These are phyloP conservation scores for Symbiotaphrina buchneri DNA, from an alignment of 495 filamentous ascomycete genomes.

Conservation along the genomic window DNA sequence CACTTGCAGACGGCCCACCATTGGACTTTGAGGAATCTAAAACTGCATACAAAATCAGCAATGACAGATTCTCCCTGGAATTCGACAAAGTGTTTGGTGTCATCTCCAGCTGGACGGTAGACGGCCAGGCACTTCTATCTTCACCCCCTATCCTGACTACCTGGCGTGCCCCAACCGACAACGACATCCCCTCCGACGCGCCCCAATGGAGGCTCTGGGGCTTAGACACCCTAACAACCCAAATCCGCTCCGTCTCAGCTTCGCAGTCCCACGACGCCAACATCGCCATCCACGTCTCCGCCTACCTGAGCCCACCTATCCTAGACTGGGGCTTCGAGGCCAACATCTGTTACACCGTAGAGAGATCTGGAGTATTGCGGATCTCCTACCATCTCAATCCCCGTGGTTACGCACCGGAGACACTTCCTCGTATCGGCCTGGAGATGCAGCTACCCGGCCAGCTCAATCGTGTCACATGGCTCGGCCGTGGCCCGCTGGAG, in stretches of 20 bases:
- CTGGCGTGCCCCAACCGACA: constrained; percentile 36
- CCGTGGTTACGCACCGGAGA: constrained; percentile 21
- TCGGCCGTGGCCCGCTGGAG: constrained; percentile 39
- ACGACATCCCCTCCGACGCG: constrained; percentile 28
- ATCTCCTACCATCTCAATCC: constrained; percentile 20
- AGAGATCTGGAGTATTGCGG: constrained; percentile 16
- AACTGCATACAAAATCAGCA: too few relatives aligned
- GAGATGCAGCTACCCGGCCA: constrained; percentile 19
- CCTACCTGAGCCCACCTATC: constrained; percentile 29
- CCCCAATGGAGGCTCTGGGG: constrained; percentile 16
- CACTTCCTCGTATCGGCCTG: constrained; percentile 32
- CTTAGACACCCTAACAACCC: constrained; percentile 16
- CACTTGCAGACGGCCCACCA: too few relatives aligned
- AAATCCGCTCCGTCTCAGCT: constrained; percentile 17
- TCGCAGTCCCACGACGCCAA: constrained; percentile 14
- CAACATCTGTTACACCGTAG: constrained; percentile 23
- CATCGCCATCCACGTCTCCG: constrained; percentile 16
- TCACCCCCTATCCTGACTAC: constrained; percentile 12
- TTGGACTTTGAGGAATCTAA: too few relatives aligned
- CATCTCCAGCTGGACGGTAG: constrained; percentile 3
- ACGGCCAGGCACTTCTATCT: constrained; percentile 4
- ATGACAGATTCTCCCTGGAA: constrained; percentile 3
- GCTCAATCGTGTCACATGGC: constrained; percentile 24
- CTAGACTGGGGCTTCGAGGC: constrained; percentile 31
- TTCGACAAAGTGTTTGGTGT: constrained; percentile 3